Conservation (phyloP, 2,329 filamentous ascomycete genomes). For the Periconia macrospinosa region DNA sequence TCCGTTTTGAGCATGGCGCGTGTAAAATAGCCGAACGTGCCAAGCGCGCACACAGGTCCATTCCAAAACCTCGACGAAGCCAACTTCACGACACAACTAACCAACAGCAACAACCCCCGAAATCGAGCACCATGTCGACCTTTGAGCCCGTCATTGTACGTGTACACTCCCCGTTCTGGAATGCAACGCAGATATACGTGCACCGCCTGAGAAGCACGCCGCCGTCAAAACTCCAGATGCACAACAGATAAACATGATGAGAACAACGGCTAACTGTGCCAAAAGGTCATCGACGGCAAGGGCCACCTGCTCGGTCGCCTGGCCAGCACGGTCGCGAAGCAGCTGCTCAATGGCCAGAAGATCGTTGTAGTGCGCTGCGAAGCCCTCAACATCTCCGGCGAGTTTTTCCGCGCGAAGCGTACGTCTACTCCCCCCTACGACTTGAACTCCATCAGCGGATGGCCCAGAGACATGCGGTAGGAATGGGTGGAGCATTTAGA, state of each 20-base stretch:
- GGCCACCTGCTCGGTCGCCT: constrained; percentile 99
- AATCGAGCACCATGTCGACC: constrained; percentile 61
- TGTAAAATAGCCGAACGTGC: background rate
- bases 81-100: constrained; percentile 26
- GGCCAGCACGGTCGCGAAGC: constrained; percentile 97
- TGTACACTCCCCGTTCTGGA: constrained; percentile 32
- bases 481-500: constrained; percentile 2
- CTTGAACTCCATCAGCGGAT: constrained; percentile 12
- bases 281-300: constrained; percentile 94
- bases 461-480: constrained; percentile 17
- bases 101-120: constrained; percentile 32
- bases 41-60: constrained; percentile 13
- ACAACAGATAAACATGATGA: constrained; percentile 4
- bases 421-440: constrained; percentile 59
- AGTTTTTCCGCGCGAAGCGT: constrained; percentile 99
- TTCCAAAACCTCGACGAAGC: constrained; percentile 1
- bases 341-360: constrained; percentile 98
- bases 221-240: constrained; percentile 1
- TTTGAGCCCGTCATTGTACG: constrained; percentile 68
- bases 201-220: background rate
- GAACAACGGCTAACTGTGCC: constrained; percentile 30
- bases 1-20: no score
- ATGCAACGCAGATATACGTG: background rate
- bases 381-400: constrained; percentile 99
- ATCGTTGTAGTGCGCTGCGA: constrained; percentile 98